These are phyloP conservation scores for Delitschia confertaspora DNA, from an alignment of 495 filamentous ascomycete species.

Conservation along the genomic window DNA sequence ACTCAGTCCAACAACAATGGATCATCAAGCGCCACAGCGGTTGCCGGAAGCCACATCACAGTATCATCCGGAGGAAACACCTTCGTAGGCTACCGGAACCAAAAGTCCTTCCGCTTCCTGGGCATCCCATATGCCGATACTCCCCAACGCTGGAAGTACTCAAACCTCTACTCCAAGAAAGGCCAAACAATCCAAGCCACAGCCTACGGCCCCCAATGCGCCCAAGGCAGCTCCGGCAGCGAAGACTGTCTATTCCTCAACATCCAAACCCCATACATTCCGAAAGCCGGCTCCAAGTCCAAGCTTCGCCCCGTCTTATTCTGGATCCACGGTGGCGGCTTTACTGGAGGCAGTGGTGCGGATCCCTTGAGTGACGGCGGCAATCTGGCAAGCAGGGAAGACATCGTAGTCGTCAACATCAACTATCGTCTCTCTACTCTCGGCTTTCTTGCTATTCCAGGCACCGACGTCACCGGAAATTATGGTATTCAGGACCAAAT, in stretches of 20 bases:
- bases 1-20: conserved; percentile 35
- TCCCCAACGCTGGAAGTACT: conserved; percentile 41
- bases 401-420: conserved; percentile 32
- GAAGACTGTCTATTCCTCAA: conserved; percentile 44
- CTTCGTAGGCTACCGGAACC: conserved; percentile 43
- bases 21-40: conserved; percentile 19
- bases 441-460: conserved; percentile 26
- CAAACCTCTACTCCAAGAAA: conserved; percentile 37
- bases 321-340: conserved; percentile 44
- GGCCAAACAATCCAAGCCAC: conserved; percentile 41
- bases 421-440: conserved; percentile 30
- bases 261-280: conserved; percentile 39
- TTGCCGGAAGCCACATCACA: conserved; percentile 29
- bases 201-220: conserved; percentile 37
- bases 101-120: conserved; percentile 46
- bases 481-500: conserved; percentile 26
- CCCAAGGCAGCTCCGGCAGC: conserved; percentile 36
- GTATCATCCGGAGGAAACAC: conserved; percentile 35
- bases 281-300: conserved; percentile 26
- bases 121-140: conserved; percentile 44
- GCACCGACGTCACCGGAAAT: conserved; percentile 23
- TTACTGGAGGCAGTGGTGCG: conserved; percentile 36
- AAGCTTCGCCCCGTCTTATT: conserved; percentile 40
- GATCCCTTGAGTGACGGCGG: conserved; percentile 36
- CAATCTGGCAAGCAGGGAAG: conserved; percentile 30